phyloP scores from a whole-genome alignment of 75 land plant species.

The Chamaecyparis obtusa region DNA sequence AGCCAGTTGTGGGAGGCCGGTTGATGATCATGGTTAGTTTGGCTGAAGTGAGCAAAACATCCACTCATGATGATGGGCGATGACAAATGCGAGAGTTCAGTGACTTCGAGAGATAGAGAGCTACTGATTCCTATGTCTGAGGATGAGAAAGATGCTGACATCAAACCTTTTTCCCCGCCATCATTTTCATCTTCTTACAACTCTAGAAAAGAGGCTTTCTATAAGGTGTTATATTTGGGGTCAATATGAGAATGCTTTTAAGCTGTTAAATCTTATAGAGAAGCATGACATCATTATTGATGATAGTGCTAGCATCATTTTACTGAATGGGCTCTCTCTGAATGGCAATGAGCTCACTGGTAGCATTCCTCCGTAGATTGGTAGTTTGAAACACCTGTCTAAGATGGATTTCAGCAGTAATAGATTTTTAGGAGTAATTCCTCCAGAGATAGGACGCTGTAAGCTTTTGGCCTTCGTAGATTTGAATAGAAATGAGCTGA shows the following conservation, averaged over 20 bases:
- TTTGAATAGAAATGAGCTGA: conserved; percentile 60
- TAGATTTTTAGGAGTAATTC: conserved; percentile 42
- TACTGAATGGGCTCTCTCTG: conserved; percentile 39
- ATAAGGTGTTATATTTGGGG: conserved; percentile 31
- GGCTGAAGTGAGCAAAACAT: too few relatives aligned
- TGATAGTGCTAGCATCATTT: conserved; percentile 22
- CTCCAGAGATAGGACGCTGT: conserved; percentile 63
- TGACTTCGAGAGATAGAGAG: too few relatives aligned
- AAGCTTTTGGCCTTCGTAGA: conserved; percentile 65
- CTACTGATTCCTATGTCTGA: too few relatives aligned
- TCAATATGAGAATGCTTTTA: conserved; percentile 40
- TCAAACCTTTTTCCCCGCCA: too few relatives aligned
- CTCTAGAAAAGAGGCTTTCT: too few relatives aligned
- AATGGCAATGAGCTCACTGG: conserved; percentile 56
- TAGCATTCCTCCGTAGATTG: conserved; percentile 47
- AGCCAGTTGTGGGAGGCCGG: too few relatives aligned
- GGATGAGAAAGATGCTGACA: too few relatives aligned
- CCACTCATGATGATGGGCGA: too few relatives aligned
- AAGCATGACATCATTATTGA: conserved; percentile 23
- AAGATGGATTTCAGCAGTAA: conserved; percentile 57
- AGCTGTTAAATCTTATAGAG: conserved; percentile 45
- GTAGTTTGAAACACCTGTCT: conserved; percentile 48
- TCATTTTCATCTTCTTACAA: too few relatives aligned
- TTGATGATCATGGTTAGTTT: too few relatives aligned
- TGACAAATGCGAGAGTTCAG: too few relatives aligned